Evolutionary conservation across 2,329 filamentous ascomycete species (phyloP).

Genomic region (Diatrype stigma): DNA sequence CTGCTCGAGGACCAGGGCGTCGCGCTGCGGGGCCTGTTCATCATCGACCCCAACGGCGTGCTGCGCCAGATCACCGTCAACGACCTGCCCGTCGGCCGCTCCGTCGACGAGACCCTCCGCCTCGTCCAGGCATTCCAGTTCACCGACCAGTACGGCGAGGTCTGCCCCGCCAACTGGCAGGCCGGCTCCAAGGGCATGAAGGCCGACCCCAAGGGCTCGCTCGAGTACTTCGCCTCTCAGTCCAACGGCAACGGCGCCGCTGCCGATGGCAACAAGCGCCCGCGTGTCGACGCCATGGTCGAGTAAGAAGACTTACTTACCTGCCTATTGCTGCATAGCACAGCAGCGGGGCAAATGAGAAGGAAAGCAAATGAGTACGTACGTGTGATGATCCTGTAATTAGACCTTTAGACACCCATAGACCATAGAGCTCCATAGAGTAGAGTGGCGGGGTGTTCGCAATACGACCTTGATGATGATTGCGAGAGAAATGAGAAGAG

Average conservation of each 20-base stretch:
- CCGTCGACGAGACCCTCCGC: constrained; percentile 60
- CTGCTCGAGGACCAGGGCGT: constrained; percentile 61
- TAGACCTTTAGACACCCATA: no score
- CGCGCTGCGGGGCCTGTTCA: constrained; percentile 59
- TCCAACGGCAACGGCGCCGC: constrained; percentile 23
- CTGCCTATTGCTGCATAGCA: no score
- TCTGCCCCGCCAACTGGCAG: constrained; percentile 55
- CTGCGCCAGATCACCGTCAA: constrained; percentile 63
- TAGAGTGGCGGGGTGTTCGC: no score
- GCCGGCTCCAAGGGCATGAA: constrained; percentile 45
- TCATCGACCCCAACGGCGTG: constrained; percentile 60
- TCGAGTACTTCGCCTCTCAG: constrained; percentile 41
- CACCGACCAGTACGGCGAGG: constrained; percentile 77
- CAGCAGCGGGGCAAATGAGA: no score
- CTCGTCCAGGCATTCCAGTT: constrained; percentile 75
- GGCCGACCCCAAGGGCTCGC: constrained; percentile 46
- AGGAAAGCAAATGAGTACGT: no score
- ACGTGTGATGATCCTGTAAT: no score
- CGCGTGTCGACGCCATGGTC: constrained; percentile 8
- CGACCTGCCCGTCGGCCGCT: constrained; percentile 60
- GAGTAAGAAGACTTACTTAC: constrained; percentile 7
- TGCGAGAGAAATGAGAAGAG: no score
- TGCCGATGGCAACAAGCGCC: constrained; percentile 30
- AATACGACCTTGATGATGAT: no score
- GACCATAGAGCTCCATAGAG: no score